A percentile compares a stretch with the other conserved stretches of the same genome.
phyloP scores from a whole-genome alignment of 257 asterid species.

The Jacaranda mimosifolia region DNA sequence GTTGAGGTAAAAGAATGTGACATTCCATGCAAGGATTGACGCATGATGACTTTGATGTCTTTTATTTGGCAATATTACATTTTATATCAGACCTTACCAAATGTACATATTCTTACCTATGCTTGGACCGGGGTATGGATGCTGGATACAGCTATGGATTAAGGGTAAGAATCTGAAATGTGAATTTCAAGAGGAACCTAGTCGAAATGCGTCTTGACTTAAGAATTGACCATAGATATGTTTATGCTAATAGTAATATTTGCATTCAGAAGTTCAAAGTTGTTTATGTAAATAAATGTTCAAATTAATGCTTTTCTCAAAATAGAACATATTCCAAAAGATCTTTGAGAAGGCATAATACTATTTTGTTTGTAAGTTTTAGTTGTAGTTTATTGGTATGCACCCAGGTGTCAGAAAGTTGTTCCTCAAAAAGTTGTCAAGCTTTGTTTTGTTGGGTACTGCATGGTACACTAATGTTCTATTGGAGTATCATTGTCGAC shows the following conservation, averaged over 20 bases:
- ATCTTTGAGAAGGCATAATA: not conserved
- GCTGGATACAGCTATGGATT: too few relatives aligned
- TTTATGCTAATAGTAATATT: not conserved
- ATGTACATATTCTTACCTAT: too few relatives aligned
- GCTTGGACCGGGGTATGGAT: too few relatives aligned
- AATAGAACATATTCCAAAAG: not conserved
- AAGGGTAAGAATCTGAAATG: too few relatives aligned
- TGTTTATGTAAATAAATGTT: not conserved
- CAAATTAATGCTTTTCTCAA: not conserved
- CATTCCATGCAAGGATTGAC: too few relatives aligned
- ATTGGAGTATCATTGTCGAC: not conserved
- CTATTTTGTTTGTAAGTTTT: not conserved
- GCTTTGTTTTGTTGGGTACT: not conserved
- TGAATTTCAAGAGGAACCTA: too few relatives aligned
- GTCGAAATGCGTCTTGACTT: too few relatives aligned
- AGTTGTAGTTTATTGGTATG: not conserved
- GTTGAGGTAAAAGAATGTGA: too few relatives aligned
- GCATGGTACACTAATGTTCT: conserved; percentile 6
- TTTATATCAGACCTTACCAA: too few relatives aligned
- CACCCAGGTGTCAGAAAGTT: not conserved
- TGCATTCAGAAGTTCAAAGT: not conserved
- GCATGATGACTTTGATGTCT: too few relatives aligned
- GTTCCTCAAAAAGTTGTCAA: too few relatives aligned
- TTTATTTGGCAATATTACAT: too few relatives aligned
- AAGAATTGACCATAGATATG: not conserved